Conservation (phyloP, 2,329 filamentous ascomycete genomes). For the Chrysoporthe cubensis region DNA sequence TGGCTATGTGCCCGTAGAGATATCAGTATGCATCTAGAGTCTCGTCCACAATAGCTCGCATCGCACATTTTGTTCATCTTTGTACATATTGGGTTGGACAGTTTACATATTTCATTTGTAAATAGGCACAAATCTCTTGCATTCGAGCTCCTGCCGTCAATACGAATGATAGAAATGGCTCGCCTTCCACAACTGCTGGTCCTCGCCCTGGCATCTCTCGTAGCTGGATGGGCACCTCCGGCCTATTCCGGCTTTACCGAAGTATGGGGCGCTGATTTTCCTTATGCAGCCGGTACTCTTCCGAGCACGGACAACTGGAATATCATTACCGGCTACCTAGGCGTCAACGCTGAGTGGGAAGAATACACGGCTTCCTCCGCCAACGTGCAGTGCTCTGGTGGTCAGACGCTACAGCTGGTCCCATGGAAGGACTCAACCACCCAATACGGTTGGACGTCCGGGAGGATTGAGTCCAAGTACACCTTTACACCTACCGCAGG, state of each 20-base stretch:
- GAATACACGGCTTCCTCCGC: slow-evolving; percentile 47
- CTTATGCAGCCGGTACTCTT: slow-evolving; percentile 43
- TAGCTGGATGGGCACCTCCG: slow-evolving; percentile 43
- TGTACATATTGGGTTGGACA: background rate
- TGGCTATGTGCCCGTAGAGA: background rate
- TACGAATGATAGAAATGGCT: background rate
- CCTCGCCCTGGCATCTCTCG: slow-evolving; percentile 33
- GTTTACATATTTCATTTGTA: background rate
- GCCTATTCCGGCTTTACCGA: slow-evolving; percentile 45
- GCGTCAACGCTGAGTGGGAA: slow-evolving; percentile 54
- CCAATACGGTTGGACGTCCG: slow-evolving; percentile 52
- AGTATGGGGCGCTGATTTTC: slow-evolving; percentile 52
- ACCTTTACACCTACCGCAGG: slow-evolving; percentile 49
- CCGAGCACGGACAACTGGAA: slow-evolving; percentile 50
- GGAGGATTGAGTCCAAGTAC: slow-evolving; percentile 52
- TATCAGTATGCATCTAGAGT: background rate
- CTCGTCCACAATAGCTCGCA: background rate
- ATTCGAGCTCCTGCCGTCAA: background rate
- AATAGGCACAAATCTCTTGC: background rate
- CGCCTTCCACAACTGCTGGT: background rate
- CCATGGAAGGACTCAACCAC: slow-evolving; percentile 43
- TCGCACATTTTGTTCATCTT: background rate
- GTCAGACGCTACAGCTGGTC: slow-evolving; percentile 55
- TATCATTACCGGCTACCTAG: slow-evolving; percentile 47
- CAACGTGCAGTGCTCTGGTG: slow-evolving; percentile 56